Conservation (phyloP, 2,329 filamentous ascomycete genomes). For the Penicillium sp. region DNA sequence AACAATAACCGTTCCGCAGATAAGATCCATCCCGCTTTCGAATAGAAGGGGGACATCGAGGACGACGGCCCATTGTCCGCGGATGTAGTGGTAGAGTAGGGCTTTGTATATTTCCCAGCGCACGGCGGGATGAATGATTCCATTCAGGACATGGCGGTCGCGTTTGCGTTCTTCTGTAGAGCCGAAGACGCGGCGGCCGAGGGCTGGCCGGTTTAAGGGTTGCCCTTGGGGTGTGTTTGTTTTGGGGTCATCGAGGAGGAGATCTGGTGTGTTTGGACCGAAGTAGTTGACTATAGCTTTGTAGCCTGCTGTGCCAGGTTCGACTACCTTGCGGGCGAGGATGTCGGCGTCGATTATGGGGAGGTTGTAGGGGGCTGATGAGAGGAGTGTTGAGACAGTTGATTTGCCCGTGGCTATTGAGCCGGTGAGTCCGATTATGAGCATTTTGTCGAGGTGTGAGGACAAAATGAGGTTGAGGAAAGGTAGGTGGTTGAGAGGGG, state of each 20-base stretch:
- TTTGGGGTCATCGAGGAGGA: constrained; percentile 63
- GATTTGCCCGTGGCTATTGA: constrained; percentile 98
- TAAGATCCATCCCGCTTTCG: constrained; percentile 78
- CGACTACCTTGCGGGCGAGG: constrained; percentile 88
- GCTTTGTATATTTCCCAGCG: constrained; percentile 75
- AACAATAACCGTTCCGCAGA: constrained; percentile 83
- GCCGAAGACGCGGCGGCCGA: constrained; percentile 86
- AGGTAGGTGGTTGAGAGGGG: background rate
- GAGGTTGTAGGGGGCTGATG: constrained; percentile 75
- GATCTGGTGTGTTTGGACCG: constrained; percentile 75
- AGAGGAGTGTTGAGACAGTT: constrained; percentile 83
- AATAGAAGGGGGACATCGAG: constrained; percentile 91
- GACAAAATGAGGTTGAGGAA: background rate
- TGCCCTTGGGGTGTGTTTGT: constrained; percentile 35
- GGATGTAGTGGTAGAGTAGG: constrained; percentile 70
- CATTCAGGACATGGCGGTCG: constrained; percentile 77
- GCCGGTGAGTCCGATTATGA: constrained; percentile 92
- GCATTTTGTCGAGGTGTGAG: constrained; percentile 58
- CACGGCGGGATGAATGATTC: constrained; percentile 91
- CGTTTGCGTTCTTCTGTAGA: constrained; percentile 65
- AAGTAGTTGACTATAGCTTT: constrained; percentile 79
- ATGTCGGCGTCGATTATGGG: constrained; percentile 94
- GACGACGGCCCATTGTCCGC: constrained; percentile 82
- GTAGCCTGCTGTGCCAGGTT: constrained; percentile 85
- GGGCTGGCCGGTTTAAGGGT: constrained; percentile 79